Evolutionary conservation across 139 green algal species (phyloP), one percentile per base, ranked within the genome.

Genomic region (Chlorella sp.): DNA sequence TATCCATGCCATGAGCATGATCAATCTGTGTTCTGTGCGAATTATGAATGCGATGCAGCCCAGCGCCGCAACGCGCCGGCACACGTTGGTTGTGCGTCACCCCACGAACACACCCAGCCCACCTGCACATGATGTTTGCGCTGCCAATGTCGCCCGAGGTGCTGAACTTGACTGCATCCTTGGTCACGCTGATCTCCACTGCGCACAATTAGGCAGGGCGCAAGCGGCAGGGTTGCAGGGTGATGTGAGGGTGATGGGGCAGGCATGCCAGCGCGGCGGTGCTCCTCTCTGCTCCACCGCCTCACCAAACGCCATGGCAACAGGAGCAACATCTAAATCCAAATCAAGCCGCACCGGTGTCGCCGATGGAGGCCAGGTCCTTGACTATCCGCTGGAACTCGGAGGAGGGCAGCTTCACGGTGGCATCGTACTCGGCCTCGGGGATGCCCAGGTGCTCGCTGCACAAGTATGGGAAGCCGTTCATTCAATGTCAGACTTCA

Each of bases 101-200:
- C n/a, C n/a, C n/a, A n/a, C n/a, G n/a, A n/a, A n/a, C n/a, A n/a
- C n/a, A n/a, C n/a, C n/a, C n/a, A n/a, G n/a, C n/a, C n/a, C n/a
- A n/a, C n/a, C 74, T 23, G 87, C 74, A 90, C 21, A 96, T 97
- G 78, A 99, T 93, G 90, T 99, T 98, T 23, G 98, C 98, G 55
- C 90, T 95, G 73, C 98, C 98, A 41, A 99, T 97, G 85, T 99
- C 98, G 28, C 98, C 98, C 25, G 64, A 93, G 23, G 97, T 98
- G 47, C 89, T 93, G 89, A 99, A 99, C 86, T 97, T 98, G 38
- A 99, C 93, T n/a, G 96, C 96, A 75, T 99, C 98, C 93, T 99
- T 99, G 39, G 94, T 98, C 17, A 97, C 97, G 25, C 88, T 93
- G 84, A 99, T 98, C 17, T 92, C 83, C 23, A 95, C 90, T 84